Conservation (phyloP, 2,329 filamentous ascomycete genomes). For the Sphaerulina musiva region DNA sequence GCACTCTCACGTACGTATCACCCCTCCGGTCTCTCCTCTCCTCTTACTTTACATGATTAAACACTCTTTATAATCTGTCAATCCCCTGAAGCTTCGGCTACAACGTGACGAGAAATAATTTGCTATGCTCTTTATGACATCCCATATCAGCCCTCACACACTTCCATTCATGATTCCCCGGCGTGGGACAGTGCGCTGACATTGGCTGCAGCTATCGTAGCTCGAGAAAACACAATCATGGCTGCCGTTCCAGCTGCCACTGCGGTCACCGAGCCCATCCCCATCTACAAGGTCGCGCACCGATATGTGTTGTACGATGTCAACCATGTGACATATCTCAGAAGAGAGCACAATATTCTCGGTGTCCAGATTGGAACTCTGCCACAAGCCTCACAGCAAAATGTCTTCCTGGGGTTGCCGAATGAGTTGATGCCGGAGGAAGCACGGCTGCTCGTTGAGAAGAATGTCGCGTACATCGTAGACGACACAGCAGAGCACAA, state of each 20-base stretch:
- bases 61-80: conserved; percentile 65
- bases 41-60: conserved; percentile 49
- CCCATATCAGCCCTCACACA: neutral
- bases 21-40: neutral
- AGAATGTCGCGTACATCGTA: conserved; percentile 68
- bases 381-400: conserved; percentile 89
- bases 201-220: neutral
- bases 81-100: conserved; percentile 63
- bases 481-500: conserved; percentile 71
- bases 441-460: conserved; percentile 70
- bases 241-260: conserved; percentile 29
- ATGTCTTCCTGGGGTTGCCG: conserved; percentile 83
- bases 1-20: conserved; percentile 7
- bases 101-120: conserved; percentile 47
- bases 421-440: conserved; percentile 89
- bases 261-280: conserved; percentile 52
- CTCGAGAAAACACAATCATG: neutral
- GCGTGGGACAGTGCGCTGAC: neutral
- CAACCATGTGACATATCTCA: conserved; percentile 68
- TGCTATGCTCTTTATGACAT: conserved; percentile 40
- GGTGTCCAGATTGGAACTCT: conserved; percentile 81
- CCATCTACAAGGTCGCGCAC: conserved; percentile 72
- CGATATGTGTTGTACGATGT: conserved; percentile 88
- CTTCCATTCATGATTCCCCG: neutral
- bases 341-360: conserved; percentile 74